A percentile compares a stretch with the other conserved stretches of the same genome.
Conservation (phyloP, 2,329 filamentous ascomycete species). For the Calonectria multiphialidica region DNA sequence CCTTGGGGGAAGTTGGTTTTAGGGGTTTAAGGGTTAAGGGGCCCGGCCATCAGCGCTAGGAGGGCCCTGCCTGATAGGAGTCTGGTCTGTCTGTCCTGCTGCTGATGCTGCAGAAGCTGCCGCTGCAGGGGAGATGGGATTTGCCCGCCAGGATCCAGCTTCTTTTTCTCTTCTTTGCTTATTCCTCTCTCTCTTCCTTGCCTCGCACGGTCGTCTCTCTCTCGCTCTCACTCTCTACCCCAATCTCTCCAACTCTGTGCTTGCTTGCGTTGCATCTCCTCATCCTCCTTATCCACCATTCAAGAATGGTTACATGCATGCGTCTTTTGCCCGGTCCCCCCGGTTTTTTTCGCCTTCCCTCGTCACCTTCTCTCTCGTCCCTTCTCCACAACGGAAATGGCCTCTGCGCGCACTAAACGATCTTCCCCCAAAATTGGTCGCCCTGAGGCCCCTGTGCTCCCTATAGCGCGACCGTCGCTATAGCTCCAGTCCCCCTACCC, state of each 20-base stretch:
- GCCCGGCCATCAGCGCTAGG: background rate
- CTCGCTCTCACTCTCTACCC: too few relatives aligned
- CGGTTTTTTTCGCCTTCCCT: background rate
- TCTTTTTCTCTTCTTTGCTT: too few relatives aligned
- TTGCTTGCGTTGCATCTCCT: background rate
- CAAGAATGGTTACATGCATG: background rate
- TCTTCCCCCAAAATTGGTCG: background rate
- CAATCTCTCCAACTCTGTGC: background rate
- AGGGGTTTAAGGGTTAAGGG: background rate
- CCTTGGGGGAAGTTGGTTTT: background rate
- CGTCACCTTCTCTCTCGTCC: background rate
- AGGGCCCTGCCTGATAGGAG: background rate
- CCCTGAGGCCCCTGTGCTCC: slow-evolving; percentile 12
- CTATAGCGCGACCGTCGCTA: slow-evolving; percentile 2
- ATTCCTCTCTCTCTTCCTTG: too few relatives aligned
- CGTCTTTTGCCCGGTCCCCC: background rate
- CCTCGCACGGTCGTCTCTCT: background rate
- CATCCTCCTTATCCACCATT: too few relatives aligned
- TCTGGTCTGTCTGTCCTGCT: background rate
- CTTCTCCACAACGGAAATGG: background rate
- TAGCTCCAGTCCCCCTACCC: background rate
- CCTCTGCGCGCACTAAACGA: background rate
- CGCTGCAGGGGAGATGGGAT: background rate
- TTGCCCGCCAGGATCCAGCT: too few relatives aligned
- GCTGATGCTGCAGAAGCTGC: background rate